A percentile compares a stretch with the other conserved stretches of the same genome.
Evolutionary conservation across 2,329 filamentous ascomycete species (phyloP).

Genomic region (Fusarium cicatricum): DNA sequence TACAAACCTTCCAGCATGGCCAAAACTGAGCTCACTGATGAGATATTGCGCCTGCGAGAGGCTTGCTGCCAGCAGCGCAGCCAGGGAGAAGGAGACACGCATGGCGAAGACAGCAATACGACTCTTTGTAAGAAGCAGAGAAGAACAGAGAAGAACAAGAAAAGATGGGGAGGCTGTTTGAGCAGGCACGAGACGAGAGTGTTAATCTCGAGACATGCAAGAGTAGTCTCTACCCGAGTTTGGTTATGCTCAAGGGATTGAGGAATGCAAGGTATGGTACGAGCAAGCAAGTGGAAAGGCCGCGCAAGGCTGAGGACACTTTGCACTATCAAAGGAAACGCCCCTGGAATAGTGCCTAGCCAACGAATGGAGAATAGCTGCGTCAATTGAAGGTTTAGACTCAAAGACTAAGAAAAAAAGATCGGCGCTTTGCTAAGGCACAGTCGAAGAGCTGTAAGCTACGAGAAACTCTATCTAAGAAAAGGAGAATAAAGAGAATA

Average conservation of each 20-base stretch:
- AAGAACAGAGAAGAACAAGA: constrained; percentile 6
- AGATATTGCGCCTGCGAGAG: constrained; percentile 70
- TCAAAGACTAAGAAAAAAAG: neutral
- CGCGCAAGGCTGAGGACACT: constrained; percentile 43
- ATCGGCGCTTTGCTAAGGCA: neutral
- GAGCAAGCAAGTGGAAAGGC: constrained; percentile 14
- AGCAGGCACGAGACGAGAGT: constrained; percentile 5
- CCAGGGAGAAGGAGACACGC: constrained; percentile 53
- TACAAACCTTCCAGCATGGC: constrained; percentile 69
- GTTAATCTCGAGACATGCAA: constrained; percentile 8
- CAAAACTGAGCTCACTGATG: constrained; percentile 80
- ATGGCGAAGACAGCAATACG: constrained; percentile 46
- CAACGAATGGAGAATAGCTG: constrained; percentile 1
- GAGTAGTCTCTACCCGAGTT: constrained; percentile 7
- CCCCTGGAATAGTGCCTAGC: constrained; percentile 28
- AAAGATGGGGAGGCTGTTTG: neutral
- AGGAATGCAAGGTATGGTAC: constrained; percentile 14
- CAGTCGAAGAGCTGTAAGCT: neutral
- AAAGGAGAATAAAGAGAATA: neutral
- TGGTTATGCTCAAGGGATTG: constrained; percentile 4
- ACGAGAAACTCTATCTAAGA: neutral
- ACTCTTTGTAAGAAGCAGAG: constrained; percentile 4
- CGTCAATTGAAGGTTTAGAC: constrained; percentile 10
- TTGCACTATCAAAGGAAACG: constrained; percentile 33
- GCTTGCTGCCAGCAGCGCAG: constrained; percentile 55